A percentile compares a stretch with the other conserved stretches of the same genome.
These are phyloP conservation scores for Solanum tarijense DNA, from an alignment of 257 asterid genomes.

Conservation along the genomic window DNA sequence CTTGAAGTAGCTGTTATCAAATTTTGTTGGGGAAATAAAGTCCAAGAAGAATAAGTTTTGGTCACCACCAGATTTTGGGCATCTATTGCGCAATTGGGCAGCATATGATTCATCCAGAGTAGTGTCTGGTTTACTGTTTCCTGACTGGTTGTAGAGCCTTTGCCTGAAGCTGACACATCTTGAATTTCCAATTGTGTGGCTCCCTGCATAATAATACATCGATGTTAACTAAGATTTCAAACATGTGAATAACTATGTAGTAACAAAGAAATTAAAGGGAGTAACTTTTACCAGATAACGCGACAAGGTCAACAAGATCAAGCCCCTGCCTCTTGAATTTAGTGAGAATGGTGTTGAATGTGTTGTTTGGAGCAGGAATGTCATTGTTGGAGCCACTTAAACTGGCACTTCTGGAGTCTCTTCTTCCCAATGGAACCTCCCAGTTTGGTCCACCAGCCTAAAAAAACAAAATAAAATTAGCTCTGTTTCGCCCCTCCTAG, in stretches of 20 bases:
- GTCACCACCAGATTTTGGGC: conserved; percentile 83
- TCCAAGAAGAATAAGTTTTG: conserved; percentile 67
- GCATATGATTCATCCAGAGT: conserved; percentile 53
- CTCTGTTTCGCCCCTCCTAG: not conserved
- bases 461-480: not conserved
- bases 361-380: conserved; percentile 92
- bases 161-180: conserved; percentile 80
- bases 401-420: conserved; percentile 77
- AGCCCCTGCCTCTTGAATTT: conserved; percentile 70
- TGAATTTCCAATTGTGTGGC: conserved; percentile 84
- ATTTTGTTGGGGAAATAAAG: conserved; percentile 42
- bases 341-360: conserved; percentile 78
- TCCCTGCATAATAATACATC: conserved; percentile 31
- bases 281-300: conserved; percentile 53
- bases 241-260: not conserved
- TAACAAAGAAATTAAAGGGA: not conserved
- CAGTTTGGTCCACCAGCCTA: conserved; percentile 76
- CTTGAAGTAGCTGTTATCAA: conserved; percentile 78
- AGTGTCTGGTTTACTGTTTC: conserved; percentile 46
- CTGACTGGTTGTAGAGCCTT: conserved; percentile 77
- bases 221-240: not conserved
- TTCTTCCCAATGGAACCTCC: conserved; percentile 84
- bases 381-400: conserved; percentile 80
- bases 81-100: conserved; percentile 39
- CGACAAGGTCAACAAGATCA: conserved; percentile 69